Evolutionary conservation across 139 green algal genomes (phyloP).

Genomic region (Chlamydomonas eustigma): DNA sequence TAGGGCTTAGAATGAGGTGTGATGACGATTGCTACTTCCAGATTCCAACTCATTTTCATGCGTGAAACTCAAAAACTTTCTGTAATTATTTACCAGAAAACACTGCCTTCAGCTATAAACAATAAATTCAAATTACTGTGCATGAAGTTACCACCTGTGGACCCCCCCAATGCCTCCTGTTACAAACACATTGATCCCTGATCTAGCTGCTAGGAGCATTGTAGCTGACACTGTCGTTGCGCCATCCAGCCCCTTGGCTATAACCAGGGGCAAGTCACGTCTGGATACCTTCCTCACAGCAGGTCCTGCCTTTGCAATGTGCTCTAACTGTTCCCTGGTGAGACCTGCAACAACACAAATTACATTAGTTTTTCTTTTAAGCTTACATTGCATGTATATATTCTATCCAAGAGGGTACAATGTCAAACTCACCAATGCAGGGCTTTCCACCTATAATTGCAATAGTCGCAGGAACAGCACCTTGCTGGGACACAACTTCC

Average conservation of each 20-base stretch:
- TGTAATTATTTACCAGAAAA: too few species aligned
- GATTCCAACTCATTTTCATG: too few species aligned
- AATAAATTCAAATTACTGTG: too few species aligned
- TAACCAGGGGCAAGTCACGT: not conserved
- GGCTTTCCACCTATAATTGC: slow-evolving; percentile 77
- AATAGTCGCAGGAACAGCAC: slow-evolving; percentile 89
- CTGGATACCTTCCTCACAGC: slow-evolving; percentile 39
- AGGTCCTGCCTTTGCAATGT: slow-evolving; percentile 51
- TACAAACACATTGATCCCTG: slow-evolving; percentile 75
- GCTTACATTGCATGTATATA: not conserved
- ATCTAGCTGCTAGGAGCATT: slow-evolving; percentile 79
- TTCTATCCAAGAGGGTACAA: not conserved
- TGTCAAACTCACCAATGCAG: slow-evolving; percentile 60
- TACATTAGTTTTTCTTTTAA: not conserved
- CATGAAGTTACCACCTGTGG: slow-evolving; percentile 42
- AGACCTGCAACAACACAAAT: slow-evolving; percentile 27
- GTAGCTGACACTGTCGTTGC: slow-evolving; percentile 95
- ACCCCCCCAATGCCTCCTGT: slow-evolving; percentile 65
- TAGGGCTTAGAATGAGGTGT: too few species aligned
- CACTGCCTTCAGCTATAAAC: too few species aligned
- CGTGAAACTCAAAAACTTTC: too few species aligned
- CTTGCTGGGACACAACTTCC: slow-evolving; percentile 60
- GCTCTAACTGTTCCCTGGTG: slow-evolving; percentile 48
- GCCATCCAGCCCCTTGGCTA: slow-evolving; percentile 48
- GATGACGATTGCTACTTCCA: too few species aligned